Conservation (phyloP, 2,329 filamentous ascomycete genomes). For the Alternaria gansuensis region DNA sequence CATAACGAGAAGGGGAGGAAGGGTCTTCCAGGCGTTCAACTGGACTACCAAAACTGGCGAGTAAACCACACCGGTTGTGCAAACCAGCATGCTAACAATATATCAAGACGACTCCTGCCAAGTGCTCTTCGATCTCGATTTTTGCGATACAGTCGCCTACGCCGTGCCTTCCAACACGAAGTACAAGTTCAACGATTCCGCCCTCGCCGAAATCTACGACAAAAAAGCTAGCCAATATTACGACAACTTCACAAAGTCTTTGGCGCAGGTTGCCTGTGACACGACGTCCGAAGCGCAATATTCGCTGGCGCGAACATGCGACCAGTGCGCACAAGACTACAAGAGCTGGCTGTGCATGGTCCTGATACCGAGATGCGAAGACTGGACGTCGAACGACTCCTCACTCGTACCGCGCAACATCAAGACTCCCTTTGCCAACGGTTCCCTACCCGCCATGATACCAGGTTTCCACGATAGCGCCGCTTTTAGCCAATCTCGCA, state of each 20-base stretch:
- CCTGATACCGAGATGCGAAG: conserved; percentile 89
- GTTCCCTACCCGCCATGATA: conserved; percentile 54
- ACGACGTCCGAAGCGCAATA: conserved; percentile 76
- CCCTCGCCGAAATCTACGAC: conserved; percentile 80
- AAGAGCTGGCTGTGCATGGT: conserved; percentile 96
- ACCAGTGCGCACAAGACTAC: conserved; percentile 80
- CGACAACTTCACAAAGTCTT: conserved; percentile 78
- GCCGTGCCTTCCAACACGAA: conserved; percentile 83
- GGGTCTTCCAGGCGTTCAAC: conserved; percentile 74
- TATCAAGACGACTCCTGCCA: conserved; percentile 78
- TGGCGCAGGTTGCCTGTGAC: conserved; percentile 87
- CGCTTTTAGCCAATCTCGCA: conserved; percentile 69
- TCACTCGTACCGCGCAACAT: conserved; percentile 75
- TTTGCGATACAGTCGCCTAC: conserved; percentile 89
- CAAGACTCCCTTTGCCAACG: conserved; percentile 73
- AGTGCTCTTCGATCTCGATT: conserved; percentile 84
- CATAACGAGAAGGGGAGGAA: conserved; percentile 74
- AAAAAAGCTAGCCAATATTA: conserved; percentile 74
- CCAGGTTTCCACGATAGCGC: conserved; percentile 39
- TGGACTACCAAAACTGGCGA: conserved; percentile 81
- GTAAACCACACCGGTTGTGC: conserved; percentile 41
- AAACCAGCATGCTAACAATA: conserved; percentile 20
- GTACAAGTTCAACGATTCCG: conserved; percentile 66
- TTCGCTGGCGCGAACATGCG: conserved; percentile 79
- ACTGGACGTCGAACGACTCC: conserved; percentile 68